Conservation (phyloP, 768 basidiomycete genomes). For the Cystobasidium tubakii region DNA sequence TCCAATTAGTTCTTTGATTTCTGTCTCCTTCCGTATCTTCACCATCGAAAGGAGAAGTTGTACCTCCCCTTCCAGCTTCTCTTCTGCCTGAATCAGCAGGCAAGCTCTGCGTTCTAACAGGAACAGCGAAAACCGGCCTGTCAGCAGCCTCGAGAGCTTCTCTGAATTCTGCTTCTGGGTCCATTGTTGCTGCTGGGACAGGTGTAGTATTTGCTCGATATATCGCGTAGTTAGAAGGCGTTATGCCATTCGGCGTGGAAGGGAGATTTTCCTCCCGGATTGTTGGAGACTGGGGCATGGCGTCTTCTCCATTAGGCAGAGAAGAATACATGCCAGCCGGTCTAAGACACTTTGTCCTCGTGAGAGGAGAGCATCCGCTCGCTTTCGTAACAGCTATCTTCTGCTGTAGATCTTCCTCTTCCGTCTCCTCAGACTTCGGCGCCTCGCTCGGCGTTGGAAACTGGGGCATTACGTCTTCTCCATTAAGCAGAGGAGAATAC, state of each 20-base stretch:
- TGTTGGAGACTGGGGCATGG: neutral
- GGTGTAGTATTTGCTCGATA: neutral
- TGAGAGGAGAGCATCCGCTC: neutral
- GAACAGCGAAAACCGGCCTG: neutral
- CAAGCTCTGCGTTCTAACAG: neutral
- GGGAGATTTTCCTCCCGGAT: neutral
- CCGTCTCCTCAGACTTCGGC: neutral
- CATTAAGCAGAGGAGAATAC: neutral
- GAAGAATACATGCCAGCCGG: neutral
- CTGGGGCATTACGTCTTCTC: neutral
- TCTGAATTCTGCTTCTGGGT: neutral
- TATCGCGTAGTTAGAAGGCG: neutral
- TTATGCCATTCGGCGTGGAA: neutral
- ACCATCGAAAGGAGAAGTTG: too few relatives aligned
- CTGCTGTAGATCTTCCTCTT: neutral
- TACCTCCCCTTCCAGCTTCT: neutral
- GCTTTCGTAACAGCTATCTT: neutral
- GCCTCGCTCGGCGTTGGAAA: neutral
- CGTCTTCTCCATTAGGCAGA: neutral
- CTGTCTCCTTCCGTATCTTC: neutral
- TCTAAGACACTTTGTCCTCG: neutral
- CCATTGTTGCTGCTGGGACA: neutral
- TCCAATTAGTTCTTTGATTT: neutral
- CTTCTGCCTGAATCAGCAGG: neutral
- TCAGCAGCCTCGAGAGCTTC: neutral